Base-by-base conservation (phyloP, 2,329 filamentous ascomycete genomes). In the Diaporthe caulivora region DNA sequence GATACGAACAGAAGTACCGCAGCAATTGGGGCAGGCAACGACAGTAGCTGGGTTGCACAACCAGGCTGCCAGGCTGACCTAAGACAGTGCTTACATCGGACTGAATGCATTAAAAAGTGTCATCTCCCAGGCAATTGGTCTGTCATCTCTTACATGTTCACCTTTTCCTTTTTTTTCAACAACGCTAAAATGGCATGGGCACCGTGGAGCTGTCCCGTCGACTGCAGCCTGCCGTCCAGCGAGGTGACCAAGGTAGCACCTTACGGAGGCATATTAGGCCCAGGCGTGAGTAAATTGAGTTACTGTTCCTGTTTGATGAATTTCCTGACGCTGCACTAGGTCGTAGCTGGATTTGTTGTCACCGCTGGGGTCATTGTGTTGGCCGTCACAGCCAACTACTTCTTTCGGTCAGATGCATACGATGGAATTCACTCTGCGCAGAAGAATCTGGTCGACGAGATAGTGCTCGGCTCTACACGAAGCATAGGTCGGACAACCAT, bases 201-300 rank as follows among this genome's bases (percentile, higher is more conserved):
- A 62, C 24, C 5, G 24, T 44, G 24, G 57, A 62, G 37, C 37
- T 62, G 57, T 44, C 57, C 37, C 37, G 57, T 62, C 37, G 57
- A 62, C 15, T 62, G 57, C 57, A 44, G 57, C 57, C 57, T 44
- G 57, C 40, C 57, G 37, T 8, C 24, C 57, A 44, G 8, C 17
- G 3, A 11, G 15, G 9, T 29, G 57, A 62, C 37, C 15, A 21
- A 3, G n/a, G 57, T 62, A 29, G 37, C 24, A 29, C 24, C 57
- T 29, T 62, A 42, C 15, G 24, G 24, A 44, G 37, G 29, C 2
- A 62, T 62, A 62, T 44, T 37, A 62, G 37, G 57, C 15, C 57
- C 57, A 62, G 57, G 57, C 2, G 57, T 62, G 13, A 2, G 57
- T 42, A 8, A 44, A 9, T 29, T 18, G 34, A 60, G 21, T 1